Percentiles rank a stretch among this genome's conserved stretches.
Conservation (phyloP, 495 filamentous ascomycete genomes). For the Haplographium delicatum region DNA sequence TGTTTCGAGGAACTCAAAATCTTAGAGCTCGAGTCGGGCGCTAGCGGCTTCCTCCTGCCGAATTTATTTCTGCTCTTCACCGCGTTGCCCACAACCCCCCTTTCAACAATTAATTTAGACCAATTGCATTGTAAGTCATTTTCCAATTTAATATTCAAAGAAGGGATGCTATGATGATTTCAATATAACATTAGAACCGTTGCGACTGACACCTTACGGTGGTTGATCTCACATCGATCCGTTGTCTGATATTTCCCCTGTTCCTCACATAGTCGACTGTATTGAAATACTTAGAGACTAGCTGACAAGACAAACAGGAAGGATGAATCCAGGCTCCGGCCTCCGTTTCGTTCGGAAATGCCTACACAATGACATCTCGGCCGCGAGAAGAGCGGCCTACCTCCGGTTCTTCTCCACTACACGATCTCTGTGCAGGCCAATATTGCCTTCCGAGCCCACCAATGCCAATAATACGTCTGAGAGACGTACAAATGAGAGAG, state of each 20-base stretch:
- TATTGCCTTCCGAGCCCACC: background rate
- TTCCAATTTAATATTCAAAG: no score
- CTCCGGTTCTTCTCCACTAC: constrained; percentile 40
- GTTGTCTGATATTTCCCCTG: constrained; percentile 32
- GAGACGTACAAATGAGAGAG: constrained; percentile 28
- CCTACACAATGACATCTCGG: constrained; percentile 33
- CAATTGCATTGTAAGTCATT: no score
- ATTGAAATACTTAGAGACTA: constrained; percentile 9
- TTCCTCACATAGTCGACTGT: constrained; percentile 7
- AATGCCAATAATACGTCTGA: no score
- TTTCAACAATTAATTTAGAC: constrained; percentile 2
- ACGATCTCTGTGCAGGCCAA: background rate
- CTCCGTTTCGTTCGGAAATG: constrained; percentile 52
- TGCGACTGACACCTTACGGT: constrained; percentile 77
- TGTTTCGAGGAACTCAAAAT: constrained; percentile 5
- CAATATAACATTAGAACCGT: constrained; percentile 70
- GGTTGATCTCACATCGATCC: constrained; percentile 54
- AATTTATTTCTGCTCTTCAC: constrained; percentile 3
- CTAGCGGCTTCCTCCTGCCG: constrained; percentile 10
- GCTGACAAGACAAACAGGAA: constrained; percentile 1
- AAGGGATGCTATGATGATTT: constrained; percentile 38
- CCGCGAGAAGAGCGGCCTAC: constrained; percentile 29
- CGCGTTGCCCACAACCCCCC: background rate
- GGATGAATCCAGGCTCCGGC: constrained; percentile 32
- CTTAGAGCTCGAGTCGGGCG: constrained; percentile 11